Conservation (phyloP, 2,329 filamentous ascomycete genomes). For the Dothiorella sarmentorum region DNA sequence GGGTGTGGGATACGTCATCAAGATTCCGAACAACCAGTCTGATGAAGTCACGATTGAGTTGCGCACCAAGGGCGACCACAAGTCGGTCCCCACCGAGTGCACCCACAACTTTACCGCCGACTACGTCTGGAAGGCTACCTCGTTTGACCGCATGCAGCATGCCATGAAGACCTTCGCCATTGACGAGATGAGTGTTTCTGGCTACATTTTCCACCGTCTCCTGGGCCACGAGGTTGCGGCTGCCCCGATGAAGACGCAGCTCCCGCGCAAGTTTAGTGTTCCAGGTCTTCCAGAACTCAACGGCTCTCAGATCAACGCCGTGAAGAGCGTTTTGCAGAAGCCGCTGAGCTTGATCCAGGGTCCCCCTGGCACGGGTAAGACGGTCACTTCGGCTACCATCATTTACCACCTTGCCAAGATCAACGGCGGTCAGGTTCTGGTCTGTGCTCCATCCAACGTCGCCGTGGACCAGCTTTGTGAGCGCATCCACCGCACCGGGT, state of each 20-base stretch:
- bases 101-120: slow-evolving; percentile 98
- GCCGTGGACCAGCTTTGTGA: slow-evolving; percentile 98
- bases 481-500: slow-evolving; percentile 86
- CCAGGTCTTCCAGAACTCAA: slow-evolving; percentile 93
- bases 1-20: slow-evolving; percentile 97
- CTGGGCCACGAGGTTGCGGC: slow-evolving; percentile 92
- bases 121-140: slow-evolving; percentile 99
- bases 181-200: slow-evolving; percentile 96
- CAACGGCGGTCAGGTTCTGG: slow-evolving; percentile 89
- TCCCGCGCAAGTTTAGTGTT: slow-evolving; percentile 96
- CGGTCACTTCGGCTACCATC: slow-evolving; percentile 95
- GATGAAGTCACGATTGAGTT: slow-evolving; percentile 96
- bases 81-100: slow-evolving; percentile 91
- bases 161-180: slow-evolving; percentile 99
- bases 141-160: slow-evolving; percentile 97
- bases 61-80: slow-evolving; percentile 91
- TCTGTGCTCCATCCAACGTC: slow-evolving; percentile 97
- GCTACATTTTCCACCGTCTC: slow-evolving; percentile 96
- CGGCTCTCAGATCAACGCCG: slow-evolving; percentile 90
- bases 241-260: slow-evolving; percentile 89
- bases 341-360: slow-evolving; percentile 95
- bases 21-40: slow-evolving; percentile 98
- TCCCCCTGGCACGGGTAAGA: slow-evolving; percentile 95
- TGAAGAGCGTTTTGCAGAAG: slow-evolving; percentile 90
- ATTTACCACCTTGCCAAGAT: slow-evolving; percentile 97